Conservation (phyloP, 2,329 filamentous ascomycete genomes). For the Emergomyces africanus region DNA sequence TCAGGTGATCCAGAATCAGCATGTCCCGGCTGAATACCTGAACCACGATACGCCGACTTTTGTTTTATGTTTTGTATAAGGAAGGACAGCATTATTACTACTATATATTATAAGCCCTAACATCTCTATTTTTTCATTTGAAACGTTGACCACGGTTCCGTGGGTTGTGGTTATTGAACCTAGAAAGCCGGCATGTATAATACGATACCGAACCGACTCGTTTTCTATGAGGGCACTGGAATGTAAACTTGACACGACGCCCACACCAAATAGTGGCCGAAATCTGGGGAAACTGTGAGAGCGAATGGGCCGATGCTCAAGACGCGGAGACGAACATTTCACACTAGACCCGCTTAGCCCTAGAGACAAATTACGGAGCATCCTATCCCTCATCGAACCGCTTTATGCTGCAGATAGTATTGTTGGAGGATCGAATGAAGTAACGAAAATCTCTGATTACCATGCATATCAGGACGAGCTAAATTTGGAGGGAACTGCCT, state of each 20-base stretch:
- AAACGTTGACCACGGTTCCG: background rate
- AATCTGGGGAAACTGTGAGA: background rate
- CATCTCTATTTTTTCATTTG: background rate
- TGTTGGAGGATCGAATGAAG: background rate
- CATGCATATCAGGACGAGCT: background rate
- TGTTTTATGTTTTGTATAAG: too few relatives aligned
- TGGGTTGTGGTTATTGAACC: background rate
- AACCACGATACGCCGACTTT: background rate
- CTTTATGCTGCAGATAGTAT: background rate
- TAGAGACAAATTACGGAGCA: background rate
- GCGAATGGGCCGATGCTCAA: background rate
- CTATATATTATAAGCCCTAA: background rate
- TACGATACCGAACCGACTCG: background rate
- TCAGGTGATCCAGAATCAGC: background rate
- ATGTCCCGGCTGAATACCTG: background rate
- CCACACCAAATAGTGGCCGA: background rate
- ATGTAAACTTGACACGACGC: background rate
- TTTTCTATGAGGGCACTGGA: background rate
- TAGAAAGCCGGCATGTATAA: background rate
- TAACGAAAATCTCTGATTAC: background rate
- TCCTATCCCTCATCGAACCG: background rate
- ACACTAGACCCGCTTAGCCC: background rate
- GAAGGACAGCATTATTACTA: too few relatives aligned
- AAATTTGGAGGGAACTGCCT: background rate
- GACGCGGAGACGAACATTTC: background rate